A percentile compares a stretch with the other conserved stretches of the same genome.
These are phyloP conservation scores for Hippophae tibetana DNA, from an alignment of 306 rosid genomes.

Conservation along the genomic window DNA sequence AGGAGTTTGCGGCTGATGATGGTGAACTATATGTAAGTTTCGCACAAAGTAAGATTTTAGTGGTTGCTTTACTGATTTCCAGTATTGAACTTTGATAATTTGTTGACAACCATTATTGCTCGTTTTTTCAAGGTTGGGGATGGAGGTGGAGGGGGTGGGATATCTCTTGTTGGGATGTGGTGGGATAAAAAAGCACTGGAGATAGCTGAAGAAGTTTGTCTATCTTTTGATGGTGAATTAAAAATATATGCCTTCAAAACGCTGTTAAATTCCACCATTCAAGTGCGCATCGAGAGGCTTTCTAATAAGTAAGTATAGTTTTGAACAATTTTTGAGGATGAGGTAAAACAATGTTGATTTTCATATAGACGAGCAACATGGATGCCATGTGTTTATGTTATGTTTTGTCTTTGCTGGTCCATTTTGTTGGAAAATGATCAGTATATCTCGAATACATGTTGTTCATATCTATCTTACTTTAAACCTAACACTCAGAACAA, in stretches of 20 bases:
- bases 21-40: slow-evolving; percentile 55
- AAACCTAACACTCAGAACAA: too few species aligned
- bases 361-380: not conserved
- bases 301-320: slow-evolving; percentile 51
- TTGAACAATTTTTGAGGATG: not conserved
- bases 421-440: not conserved
- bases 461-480: too few species aligned
- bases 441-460: too few species aligned
- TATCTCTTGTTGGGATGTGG: slow-evolving; percentile 79
- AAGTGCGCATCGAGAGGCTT: slow-evolving; percentile 77
- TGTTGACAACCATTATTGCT: not conserved
- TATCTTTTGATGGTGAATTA: slow-evolving; percentile 62
- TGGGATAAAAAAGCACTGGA: slow-evolving; percentile 83
- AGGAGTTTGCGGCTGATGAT: slow-evolving; percentile 22
- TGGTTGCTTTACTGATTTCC: not conserved
- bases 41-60: not conserved
- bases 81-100: not conserved
- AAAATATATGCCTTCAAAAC: slow-evolving; percentile 73
- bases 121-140: slow-evolving; percentile 62
- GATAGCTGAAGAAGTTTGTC: slow-evolving; percentile 64
- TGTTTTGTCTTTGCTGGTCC: not conserved
- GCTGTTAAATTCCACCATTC: slow-evolving; percentile 51
- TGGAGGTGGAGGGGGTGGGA: slow-evolving; percentile 85
- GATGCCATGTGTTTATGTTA: not conserved
- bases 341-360: not conserved